Evolutionary conservation across 2,329 filamentous ascomycete genomes (phyloP).

Genomic region (Fusarium incarnatum): DNA sequence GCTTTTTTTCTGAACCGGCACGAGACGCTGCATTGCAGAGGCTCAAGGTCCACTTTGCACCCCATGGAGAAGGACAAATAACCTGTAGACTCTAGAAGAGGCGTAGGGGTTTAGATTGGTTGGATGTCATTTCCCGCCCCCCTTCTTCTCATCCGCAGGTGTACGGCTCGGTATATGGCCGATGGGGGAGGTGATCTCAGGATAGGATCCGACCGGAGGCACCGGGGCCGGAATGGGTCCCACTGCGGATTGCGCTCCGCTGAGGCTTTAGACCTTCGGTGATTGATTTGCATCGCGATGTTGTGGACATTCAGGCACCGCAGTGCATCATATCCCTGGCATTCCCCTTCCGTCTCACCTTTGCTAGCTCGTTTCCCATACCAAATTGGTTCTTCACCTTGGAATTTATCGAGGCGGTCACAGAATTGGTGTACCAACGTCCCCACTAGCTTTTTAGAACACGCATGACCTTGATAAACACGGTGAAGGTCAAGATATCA

Average conservation of each 20-base stretch:
- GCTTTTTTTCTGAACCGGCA: slow-evolving; percentile 30
- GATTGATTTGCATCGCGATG: slow-evolving; percentile 43
- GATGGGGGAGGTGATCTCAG: slow-evolving; percentile 40
- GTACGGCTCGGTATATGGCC: slow-evolving; percentile 43
- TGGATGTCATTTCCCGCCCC: slow-evolving; percentile 45
- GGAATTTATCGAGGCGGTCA: slow-evolving; percentile 32
- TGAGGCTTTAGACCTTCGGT: slow-evolving; percentile 39
- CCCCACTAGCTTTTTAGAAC: slow-evolving; percentile 18
- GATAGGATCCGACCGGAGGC: slow-evolving; percentile 37
- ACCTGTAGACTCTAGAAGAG: slow-evolving; percentile 12
- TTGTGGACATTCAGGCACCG: slow-evolving; percentile 23
- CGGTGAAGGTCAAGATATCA: slow-evolving; percentile 23
- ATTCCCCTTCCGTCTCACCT: slow-evolving; percentile 32
- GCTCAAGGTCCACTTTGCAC: slow-evolving; percentile 31
- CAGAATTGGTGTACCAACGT: neutral
- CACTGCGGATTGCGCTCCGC: slow-evolving; percentile 40
- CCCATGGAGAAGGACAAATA: slow-evolving; percentile 33
- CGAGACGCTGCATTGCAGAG: slow-evolving; percentile 29
- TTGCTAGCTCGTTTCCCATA: slow-evolving; percentile 11
- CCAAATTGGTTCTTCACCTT: slow-evolving; percentile 32
- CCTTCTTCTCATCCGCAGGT: slow-evolving; percentile 34
- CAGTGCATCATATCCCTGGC: slow-evolving; percentile 1
- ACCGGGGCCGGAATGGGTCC: slow-evolving; percentile 39
- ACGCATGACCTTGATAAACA: slow-evolving; percentile 28
- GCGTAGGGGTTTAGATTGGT: slow-evolving; percentile 13